Evolutionary conservation across 2,329 filamentous ascomycete genomes (phyloP).

Genomic region (Aaosphaeria pasadenensis): DNA sequence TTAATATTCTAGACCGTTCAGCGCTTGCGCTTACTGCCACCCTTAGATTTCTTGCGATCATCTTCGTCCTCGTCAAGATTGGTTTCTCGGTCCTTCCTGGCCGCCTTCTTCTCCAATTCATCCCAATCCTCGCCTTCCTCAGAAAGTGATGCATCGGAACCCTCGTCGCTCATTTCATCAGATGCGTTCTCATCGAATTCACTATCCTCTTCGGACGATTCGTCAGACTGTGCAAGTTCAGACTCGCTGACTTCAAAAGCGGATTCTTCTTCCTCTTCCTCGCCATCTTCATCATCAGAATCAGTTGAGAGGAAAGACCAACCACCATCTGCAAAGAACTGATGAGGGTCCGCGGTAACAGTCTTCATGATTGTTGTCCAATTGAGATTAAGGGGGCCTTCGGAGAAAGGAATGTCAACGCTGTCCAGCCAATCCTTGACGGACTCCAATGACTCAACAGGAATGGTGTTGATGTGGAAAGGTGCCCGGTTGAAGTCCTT

Average conservation of each 20-base stretch:
- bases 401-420: conserved; percentile 89
- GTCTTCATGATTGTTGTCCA: conserved; percentile 99
- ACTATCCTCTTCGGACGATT: conserved; percentile 81
- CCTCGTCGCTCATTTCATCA: conserved; percentile 71
- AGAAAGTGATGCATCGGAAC: conserved; percentile 51
- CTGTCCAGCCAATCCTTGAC: conserved; percentile 98
- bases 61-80: conserved; percentile 56
- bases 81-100: conserved; percentile 59
- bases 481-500: conserved; percentile 93
- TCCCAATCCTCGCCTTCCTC: conserved; percentile 87
- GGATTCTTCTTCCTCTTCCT: conserved; percentile 79
- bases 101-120: conserved; percentile 83
- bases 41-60: conserved; percentile 61
- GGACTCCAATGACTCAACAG: conserved; percentile 87
- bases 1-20: conserved; percentile 2
- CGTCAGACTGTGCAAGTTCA: conserved; percentile 70
- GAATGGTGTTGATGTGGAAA: conserved; percentile 96
- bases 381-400: conserved; percentile 95
- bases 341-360: conserved; percentile 86
- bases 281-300: conserved; percentile 76
- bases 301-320: conserved; percentile 91
- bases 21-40: conserved; percentile 42
- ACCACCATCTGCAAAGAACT: conserved; percentile 92
- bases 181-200: conserved; percentile 91
- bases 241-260: conserved; percentile 88